Evolutionary conservation across 2,329 filamentous ascomycete genomes (phyloP), one percentile per base, ranked within the genome.

Genomic region (Colletotrichum destructivum): DNA sequence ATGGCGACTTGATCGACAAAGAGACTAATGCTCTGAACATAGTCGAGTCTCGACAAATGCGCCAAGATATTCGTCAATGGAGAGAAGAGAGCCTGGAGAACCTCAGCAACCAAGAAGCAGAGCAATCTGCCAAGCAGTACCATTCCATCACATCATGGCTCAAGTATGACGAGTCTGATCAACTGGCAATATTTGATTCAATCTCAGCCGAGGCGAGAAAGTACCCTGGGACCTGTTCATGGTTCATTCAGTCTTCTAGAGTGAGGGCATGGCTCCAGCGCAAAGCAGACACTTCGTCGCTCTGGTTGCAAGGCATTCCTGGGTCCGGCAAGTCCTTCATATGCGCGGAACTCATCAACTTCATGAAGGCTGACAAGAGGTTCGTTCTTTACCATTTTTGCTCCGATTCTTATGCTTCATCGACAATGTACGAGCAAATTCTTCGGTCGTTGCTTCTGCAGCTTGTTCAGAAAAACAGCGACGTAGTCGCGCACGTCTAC

Each of bases 321-420:
- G 12, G 47, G 6, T 31, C 26, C 26, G 26, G 26, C 26, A 31
- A 31, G 26, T 31, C 26, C 26, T 31, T 31, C 26, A 31, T 31
- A 31, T 31, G 26, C 26, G 26, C 26, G 26, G 26, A 31, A 31
- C 26, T 31, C 26, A 31, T 55, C 23, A 38, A 15, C 7, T 55
- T 38, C 16, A 55, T 55, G 52, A 46, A 7, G 44, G 16, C 15
- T 8, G 16, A 15, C 23, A 55, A 38, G 12, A 35, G 18, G 12
- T 26, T 76, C 7, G 75, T 82, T 1, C 60, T 81, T 11, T 55
- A 51, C 2, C 81, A 84, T 56, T 81, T 84, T 49, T 83, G 81
- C 71, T 80, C 75, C 6, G 77, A 80, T 16, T 73, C 76, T 0
- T 79, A 82, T 7, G 61, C 70, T 0, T 74, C 77, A 2, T 84